A percentile compares a stretch with the other conserved stretches of the same genome.
Conservation (phyloP, 2,329 filamentous ascomycete species). For the Xylaria sp. region DNA sequence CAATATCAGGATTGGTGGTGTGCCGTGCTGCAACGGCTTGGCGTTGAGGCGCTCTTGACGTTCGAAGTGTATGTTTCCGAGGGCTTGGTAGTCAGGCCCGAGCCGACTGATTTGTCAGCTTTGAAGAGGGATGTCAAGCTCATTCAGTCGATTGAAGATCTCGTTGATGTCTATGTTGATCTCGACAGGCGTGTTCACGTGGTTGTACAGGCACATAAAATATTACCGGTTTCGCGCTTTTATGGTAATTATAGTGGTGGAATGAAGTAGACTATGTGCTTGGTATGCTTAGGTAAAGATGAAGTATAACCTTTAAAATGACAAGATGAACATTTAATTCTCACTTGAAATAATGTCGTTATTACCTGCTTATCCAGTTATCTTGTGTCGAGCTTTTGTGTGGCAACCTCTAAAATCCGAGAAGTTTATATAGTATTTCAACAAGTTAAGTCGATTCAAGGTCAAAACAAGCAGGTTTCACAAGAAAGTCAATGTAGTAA, state of each 20-base stretch:
- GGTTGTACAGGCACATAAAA: slow-evolving; percentile 1
- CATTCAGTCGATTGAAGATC: neutral
- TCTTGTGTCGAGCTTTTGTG: neutral
- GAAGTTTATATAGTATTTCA: no score
- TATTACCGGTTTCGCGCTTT: neutral
- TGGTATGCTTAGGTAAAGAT: neutral
- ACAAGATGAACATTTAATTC: no score
- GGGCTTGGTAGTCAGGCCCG: neutral
- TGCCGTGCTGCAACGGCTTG: slow-evolving; percentile 8
- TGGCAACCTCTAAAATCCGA: no score
- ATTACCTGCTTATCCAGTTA: neutral
- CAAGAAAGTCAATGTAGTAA: neutral
- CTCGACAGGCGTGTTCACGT: neutral
- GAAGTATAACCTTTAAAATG: neutral
- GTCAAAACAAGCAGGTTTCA: neutral
- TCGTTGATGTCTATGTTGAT: neutral
- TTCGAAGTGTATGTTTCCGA: neutral
- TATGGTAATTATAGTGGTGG: neutral
- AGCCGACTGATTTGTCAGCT: neutral
- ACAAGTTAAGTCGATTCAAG: neutral
- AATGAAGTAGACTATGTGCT: neutral
- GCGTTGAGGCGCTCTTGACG: slow-evolving; percentile 12
- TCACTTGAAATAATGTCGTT: neutral
- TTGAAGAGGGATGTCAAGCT: neutral
- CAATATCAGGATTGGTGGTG: neutral